Evolutionary conservation across 805 yeast genomes (phyloP).

Genomic region (Wickerhamiella qilinensis): DNA sequence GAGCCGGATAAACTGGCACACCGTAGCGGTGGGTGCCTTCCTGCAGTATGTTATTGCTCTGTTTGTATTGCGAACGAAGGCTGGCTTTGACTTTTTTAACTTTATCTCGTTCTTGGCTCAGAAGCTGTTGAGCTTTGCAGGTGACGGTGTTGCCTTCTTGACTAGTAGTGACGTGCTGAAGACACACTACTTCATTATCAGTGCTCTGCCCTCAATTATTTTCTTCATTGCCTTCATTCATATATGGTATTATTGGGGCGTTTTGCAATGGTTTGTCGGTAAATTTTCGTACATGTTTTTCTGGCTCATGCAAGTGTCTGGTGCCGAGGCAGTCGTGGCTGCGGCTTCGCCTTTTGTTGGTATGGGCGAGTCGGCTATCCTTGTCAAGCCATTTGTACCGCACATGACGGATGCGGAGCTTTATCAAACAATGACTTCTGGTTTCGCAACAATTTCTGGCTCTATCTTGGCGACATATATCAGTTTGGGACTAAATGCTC

Average conservation of each 20-base stretch:
- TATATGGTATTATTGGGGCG: constrained; percentile 42
- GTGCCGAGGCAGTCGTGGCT: constrained; percentile 50
- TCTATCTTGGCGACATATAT: constrained; percentile 47
- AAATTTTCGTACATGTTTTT: constrained; percentile 43
- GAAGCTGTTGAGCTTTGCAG: constrained; percentile 39
- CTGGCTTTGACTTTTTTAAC: constrained; percentile 46
- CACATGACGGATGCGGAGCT: constrained; percentile 44
- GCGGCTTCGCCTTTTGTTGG: constrained; percentile 56
- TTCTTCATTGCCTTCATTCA: constrained; percentile 51
- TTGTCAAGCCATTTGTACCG: constrained; percentile 43
- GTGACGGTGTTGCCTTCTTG: constrained; percentile 45
- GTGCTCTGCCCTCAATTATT: constrained; percentile 45
- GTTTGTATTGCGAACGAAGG: constrained; percentile 42
- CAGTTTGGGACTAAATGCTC: constrained; percentile 45
- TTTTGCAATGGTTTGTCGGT: constrained; percentile 41
- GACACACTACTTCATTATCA: constrained; percentile 34
- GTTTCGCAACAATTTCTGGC: constrained; percentile 50
- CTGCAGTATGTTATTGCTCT: constrained; percentile 44
- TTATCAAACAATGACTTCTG: constrained; percentile 46
- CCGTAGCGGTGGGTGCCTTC: constrained; percentile 43
- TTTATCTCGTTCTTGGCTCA: constrained; percentile 43
- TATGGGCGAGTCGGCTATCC: constrained; percentile 47
- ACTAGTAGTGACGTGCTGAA: constrained; percentile 28
- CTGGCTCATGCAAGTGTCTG: constrained; percentile 42
- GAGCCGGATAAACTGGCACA: constrained; percentile 35